phyloP scores from a whole-genome alignment of 208 protist genomes.

The Trypanosomatidae sp. region DNA sequence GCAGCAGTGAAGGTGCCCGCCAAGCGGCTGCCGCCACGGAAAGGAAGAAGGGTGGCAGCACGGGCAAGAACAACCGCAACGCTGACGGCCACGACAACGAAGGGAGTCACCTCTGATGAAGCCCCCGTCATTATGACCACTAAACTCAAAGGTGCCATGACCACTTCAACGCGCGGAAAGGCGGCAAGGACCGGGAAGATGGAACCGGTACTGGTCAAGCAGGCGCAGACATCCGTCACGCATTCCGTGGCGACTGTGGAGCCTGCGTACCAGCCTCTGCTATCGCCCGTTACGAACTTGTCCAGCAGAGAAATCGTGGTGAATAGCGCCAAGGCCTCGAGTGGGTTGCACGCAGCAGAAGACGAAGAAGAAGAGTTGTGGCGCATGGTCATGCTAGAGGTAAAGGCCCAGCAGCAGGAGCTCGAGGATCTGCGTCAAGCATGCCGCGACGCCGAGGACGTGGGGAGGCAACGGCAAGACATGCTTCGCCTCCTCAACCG shows the following conservation, averaged over 20 bases:
- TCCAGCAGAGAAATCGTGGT: neutral
- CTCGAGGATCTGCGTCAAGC: slow-evolving; percentile 48
- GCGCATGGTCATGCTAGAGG: slow-evolving; percentile 63
- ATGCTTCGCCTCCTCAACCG: slow-evolving; percentile 43
- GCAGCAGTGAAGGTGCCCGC: neutral
- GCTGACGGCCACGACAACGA: neutral
- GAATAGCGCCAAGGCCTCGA: neutral
- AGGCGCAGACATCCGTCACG: neutral
- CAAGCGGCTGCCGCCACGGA: neutral
- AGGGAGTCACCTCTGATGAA: neutral
- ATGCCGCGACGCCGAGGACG: slow-evolving; percentile 43
- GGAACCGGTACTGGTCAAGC: neutral
- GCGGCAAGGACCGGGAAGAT: neutral
- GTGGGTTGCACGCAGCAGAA: neutral
- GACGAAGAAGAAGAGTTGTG: slow-evolving; percentile 53
- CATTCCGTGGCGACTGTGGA: neutral
- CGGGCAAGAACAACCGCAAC: neutral
- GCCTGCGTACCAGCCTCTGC: neutral
- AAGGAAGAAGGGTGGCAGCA: neutral
- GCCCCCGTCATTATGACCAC: neutral
- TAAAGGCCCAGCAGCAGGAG: slow-evolving; percentile 60
- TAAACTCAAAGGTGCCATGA: neutral
- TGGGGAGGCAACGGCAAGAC: slow-evolving; percentile 17
- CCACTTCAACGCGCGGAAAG: neutral
- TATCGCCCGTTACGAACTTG: neutral